Percentiles rank a stretch among this genome's conserved stretches.
phyloP scores from a whole-genome alignment of 306 rosid species.

The Crotalaria pallida region DNA sequence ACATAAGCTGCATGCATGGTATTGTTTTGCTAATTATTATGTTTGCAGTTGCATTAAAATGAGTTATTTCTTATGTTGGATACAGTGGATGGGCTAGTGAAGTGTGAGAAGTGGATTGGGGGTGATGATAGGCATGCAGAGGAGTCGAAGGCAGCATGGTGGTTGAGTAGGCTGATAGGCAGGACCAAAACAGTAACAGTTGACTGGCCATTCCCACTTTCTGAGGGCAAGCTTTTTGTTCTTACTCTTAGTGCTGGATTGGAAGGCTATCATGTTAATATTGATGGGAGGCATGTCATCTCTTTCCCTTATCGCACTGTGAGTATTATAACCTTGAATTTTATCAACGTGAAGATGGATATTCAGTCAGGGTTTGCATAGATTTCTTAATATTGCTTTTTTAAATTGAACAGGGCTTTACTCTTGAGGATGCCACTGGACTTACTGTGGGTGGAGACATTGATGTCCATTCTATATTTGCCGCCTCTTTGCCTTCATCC shows the following conservation, averaged over 20 bases:
- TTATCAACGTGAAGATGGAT: not conserved
- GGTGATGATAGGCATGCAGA: slow-evolving; percentile 46
- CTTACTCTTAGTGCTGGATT: slow-evolving; percentile 88
- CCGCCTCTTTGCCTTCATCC: slow-evolving; percentile 75
- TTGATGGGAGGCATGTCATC: slow-evolving; percentile 84
- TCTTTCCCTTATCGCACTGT: slow-evolving; percentile 95
- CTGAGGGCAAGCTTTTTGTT: slow-evolving; percentile 75
- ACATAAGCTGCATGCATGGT: not conserved
- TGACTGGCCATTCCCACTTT: slow-evolving; percentile 91
- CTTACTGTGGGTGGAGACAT: slow-evolving; percentile 66
- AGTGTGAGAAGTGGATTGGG: slow-evolving; percentile 94
- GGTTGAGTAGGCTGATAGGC: slow-evolving; percentile 77
- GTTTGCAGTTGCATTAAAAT: slow-evolving; percentile 11
- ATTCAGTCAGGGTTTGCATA: not conserved
- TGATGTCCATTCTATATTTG: slow-evolving; percentile 67
- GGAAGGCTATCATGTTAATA: slow-evolving; percentile 89
- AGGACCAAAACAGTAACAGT: slow-evolving; percentile 62
- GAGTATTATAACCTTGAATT: slow-evolving; percentile 40
- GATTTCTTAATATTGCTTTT: not conserved
- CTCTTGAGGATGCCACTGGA: slow-evolving; percentile 97
- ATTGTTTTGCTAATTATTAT: not conserved
- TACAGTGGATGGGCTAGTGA: slow-evolving; percentile 85
- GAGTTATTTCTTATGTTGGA: slow-evolving; percentile 37
- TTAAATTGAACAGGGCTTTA: slow-evolving; percentile 60
- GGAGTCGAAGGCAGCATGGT: slow-evolving; percentile 77